These are phyloP conservation scores for Sporothrix schenckii DNA, from an alignment of 2,329 filamentous ascomycete genomes.

Conservation along the genomic window DNA sequence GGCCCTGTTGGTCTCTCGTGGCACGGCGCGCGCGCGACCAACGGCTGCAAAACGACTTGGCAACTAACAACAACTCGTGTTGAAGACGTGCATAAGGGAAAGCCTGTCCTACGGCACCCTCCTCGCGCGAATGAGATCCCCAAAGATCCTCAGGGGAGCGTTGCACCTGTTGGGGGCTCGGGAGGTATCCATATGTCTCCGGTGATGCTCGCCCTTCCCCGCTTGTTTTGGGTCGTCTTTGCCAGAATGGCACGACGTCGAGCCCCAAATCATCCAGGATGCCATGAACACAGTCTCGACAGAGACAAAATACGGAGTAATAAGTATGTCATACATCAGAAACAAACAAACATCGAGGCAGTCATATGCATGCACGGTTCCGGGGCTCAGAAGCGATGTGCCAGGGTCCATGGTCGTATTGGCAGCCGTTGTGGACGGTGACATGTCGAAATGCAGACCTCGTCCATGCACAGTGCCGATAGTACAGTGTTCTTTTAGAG, in stretches of 20 bases:
- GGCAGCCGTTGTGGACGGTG: constrained; percentile 26
- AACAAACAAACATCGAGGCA: too few species aligned
- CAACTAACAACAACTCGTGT: not conserved
- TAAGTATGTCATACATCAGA: not conserved
- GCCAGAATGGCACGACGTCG: constrained; percentile 22
- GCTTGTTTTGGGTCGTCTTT: not conserved
- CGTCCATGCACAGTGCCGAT: not conserved
- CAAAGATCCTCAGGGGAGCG: constrained; percentile 7
- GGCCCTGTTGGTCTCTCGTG: not conserved
- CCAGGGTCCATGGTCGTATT: constrained; percentile 16
- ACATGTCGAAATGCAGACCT: not conserved
- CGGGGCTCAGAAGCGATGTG: not conserved
- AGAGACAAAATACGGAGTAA: not conserved
- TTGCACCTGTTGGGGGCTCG: not conserved
- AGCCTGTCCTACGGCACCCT: not conserved
- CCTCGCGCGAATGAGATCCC: not conserved
- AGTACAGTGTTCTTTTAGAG: constrained; percentile 10
- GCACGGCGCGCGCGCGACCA: not conserved
- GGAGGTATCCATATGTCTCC: not conserved
- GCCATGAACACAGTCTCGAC: too few species aligned
- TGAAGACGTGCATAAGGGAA: not conserved
- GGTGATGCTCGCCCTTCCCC: constrained; percentile 4
- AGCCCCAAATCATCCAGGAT: not conserved
- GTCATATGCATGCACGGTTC: too few species aligned
- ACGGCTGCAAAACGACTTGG: not conserved